These are phyloP conservation scores for Wickerhamiella spandovensis DNA, from an alignment of 805 yeast species.

Conservation along the genomic window DNA sequence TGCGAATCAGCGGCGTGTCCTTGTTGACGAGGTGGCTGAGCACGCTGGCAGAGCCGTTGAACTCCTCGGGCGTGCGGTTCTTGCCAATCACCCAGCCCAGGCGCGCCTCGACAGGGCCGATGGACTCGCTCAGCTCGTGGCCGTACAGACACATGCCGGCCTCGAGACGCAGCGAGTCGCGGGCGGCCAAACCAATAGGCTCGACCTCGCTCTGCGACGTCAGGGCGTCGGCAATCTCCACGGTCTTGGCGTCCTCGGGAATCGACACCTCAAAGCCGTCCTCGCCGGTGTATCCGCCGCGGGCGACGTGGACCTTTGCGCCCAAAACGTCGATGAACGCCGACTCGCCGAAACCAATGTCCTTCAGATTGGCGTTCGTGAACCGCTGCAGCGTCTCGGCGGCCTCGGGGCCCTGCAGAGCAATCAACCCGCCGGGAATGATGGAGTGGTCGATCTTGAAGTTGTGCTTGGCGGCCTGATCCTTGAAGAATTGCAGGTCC, in stretches of 20 bases:
- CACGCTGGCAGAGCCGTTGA: conserved; percentile 68
- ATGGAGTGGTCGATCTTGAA: conserved; percentile 26
- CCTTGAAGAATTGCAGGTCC: conserved; percentile 51
- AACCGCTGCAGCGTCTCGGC: conserved; percentile 50
- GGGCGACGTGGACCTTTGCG: conserved; percentile 56
- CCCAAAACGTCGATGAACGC: conserved; percentile 32
- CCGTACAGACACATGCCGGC: conserved; percentile 99
- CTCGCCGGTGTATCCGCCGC: conserved; percentile 97
- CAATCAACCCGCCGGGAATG: conserved; percentile 66
- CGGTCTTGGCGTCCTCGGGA: conserved; percentile 38
- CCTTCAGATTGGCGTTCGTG: conserved; percentile 43
- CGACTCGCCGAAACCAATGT: conserved; percentile 64
- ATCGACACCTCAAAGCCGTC: conserved; percentile 93
- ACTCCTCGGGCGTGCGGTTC: conserved; percentile 47
- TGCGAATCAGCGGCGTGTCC: conserved; percentile 40
- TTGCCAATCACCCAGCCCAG: conserved; percentile 85
- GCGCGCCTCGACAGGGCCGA: conserved; percentile 81
- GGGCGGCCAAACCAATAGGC: conserved; percentile 95
- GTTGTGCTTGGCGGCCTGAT: conserved; percentile 32
- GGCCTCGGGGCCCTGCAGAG: conserved; percentile 88
- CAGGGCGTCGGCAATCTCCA: conserved; percentile 47
- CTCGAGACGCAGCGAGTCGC: conserved; percentile 88
- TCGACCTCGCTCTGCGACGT: conserved; percentile 36
- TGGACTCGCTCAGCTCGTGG: conserved; percentile 66
- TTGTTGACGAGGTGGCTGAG: conserved; percentile 60